Base-by-base conservation (phyloP, 192 early-diverging fungal species). In the Lunasporangiospora selenospora region DNA sequence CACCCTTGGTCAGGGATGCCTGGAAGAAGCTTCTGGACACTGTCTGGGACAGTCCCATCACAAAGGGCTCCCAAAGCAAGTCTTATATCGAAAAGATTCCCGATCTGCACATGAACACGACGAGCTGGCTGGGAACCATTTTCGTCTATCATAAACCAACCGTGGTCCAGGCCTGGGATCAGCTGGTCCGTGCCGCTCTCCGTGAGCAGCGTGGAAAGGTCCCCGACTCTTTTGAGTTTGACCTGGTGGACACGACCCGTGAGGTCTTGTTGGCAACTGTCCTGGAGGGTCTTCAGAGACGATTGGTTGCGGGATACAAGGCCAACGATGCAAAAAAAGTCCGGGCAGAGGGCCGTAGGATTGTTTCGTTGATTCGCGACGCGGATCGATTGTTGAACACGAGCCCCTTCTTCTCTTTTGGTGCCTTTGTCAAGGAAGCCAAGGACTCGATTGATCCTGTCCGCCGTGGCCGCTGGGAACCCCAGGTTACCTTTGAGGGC, bases 161-260 rank as follows among this genome's bases (percentile, higher is more conserved):
- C 3, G 67, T 71, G 21, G 67, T 52, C 24, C 39, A 62, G 15
- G 67, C 67, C 18, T 71, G 67, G 67, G 47, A 50, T 41, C 45
- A 51, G 15, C 46, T 71, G 30, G 67, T 57, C 6, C 29, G 43
- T 6, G 26, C 38, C 12, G 58, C 24, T 5, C 15, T 54, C 5
- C 4, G 18, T 2, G 53, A 71, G n/a, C 38, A 56, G 2, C 53
- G 43, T 12, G 29, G 24, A 6, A 45, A 51, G 4, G 18, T 73
- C 7, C 61, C 69, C 13, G 42, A 43, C 3, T 23, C 69, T 1
- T 63, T 53, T 43, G 53, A 58, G 30, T 73, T 73, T 46, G 59
- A 73, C 58, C 43, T 63, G 6, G 69, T 73, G 31, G 69, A 73
- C 24, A 58, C 51, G 7, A 73, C 69, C 6, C 67, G 67, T 9